Base-by-base conservation (phyloP, 1,284 basidiomycete genomes). In the Ganoderma boninense region DNA sequence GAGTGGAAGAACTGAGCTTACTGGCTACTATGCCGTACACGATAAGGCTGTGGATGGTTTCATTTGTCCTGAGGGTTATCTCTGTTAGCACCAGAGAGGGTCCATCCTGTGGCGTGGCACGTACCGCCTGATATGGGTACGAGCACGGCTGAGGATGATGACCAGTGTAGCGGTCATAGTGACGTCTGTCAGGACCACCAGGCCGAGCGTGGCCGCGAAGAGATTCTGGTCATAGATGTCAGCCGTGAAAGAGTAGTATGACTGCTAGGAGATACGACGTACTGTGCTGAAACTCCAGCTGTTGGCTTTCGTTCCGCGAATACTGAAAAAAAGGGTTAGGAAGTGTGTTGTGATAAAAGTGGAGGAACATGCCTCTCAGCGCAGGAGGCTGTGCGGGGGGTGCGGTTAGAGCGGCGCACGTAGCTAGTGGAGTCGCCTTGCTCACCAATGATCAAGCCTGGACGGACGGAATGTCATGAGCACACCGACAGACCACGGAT, bases 371-470 rank as follows among this genome's bases (percentile, higher is more conserved):
- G 35, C 54, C 54, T 57, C 54, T 32, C 32, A 29, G 11, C 54
- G 18, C 54, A 57, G 18, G 54, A 57, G 2, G 54, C 54, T 57
- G 8, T 13, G 29, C 5, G 2, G 54, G 18, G 1, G 54, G 2
- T 35, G 8, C 29, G 2, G 3, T 57, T 4, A 57, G 32, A 32
- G 18, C 18, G 5, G 13, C 23, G 4, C 14, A 20, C 7, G 18
- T 8, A 1, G 54, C 29, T 57, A 57, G 52, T 26, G 26, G 14
- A 35, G 29, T 35, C 4, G 16, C 16, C 4, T 20, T 35, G 18
- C 54, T 57, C 54, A 57, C 54, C 54, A 57, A 57, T 35, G 18
- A 57, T 57, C 54, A 57, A 57, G 29, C 16, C 54, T 57, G 54
- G 3, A 23, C 8, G 29, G 0, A 7, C 26, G 18, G 32, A 35